phyloP scores from a whole-genome alignment of 1,139 yeast genomes.

The Kodamaea fungicola region DNA sequence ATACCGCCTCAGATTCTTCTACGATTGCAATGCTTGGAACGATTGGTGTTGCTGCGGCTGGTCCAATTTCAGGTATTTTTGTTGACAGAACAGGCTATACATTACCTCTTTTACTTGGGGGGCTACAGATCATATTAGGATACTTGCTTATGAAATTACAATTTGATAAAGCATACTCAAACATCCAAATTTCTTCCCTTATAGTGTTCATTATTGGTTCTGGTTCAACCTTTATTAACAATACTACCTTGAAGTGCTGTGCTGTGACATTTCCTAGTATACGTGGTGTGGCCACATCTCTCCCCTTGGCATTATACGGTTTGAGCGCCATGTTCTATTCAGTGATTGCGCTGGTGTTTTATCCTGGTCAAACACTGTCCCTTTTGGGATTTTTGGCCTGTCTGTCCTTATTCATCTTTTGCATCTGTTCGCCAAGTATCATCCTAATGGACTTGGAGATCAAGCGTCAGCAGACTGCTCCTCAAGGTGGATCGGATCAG shows the following conservation, averaged over 20 bases:
- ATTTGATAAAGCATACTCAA: constrained; percentile 30
- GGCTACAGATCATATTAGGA: constrained; percentile 37
- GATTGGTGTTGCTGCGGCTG: constrained; percentile 54
- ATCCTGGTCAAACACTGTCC: constrained; percentile 48
- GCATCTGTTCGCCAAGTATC: constrained; percentile 46
- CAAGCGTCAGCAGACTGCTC: neutral
- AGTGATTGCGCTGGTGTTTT: constrained; percentile 43
- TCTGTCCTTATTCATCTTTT: constrained; percentile 36
- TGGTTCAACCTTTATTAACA: constrained; percentile 54
- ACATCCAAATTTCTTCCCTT: constrained; percentile 31
- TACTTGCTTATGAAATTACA: constrained; percentile 48
- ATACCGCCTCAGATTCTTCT: constrained; percentile 54
- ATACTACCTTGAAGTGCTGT: constrained; percentile 55
- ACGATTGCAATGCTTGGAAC: constrained; percentile 58
- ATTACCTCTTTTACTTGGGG: constrained; percentile 42
- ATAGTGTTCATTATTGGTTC: constrained; percentile 45
- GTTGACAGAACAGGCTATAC: constrained; percentile 57
- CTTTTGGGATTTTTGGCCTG: constrained; percentile 47
- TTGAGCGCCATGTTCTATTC: constrained; percentile 58
- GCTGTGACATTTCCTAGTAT: constrained; percentile 54
- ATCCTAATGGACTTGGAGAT: constrained; percentile 35
- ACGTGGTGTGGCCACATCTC: constrained; percentile 57
- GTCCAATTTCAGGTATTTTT: constrained; percentile 55
- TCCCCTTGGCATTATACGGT: constrained; percentile 59
- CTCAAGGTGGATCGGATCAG: constrained; percentile 5